Base-by-base conservation (phyloP, 2,329 filamentous ascomycete genomes). In the Tolypocladium capitatum region DNA sequence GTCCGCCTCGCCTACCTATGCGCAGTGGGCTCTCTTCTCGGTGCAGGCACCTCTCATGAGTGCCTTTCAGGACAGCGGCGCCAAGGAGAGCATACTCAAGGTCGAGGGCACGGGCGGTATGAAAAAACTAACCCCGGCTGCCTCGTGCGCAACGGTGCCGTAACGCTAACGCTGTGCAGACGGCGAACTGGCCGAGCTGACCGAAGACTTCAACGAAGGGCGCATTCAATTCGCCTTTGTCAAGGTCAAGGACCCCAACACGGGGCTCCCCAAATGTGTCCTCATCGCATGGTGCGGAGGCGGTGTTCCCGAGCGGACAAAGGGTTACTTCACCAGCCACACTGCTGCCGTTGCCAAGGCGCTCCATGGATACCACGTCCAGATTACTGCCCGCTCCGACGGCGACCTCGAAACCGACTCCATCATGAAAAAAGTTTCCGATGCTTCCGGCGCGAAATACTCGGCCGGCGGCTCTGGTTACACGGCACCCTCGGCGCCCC, bases 301-400 rank as follows among this genome's bases (percentile, higher is more conserved):
- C 62, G 92, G 92, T 57, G 92, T 98, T 16, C 92, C 92, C n/a
- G 92, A 98, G 69, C 78, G 91, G 59, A 97, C 91, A 52, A 98
- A 97, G 70, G 92, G 92, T 55, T 97, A 97, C 69, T 98, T 98
- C 64, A 95, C 88, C 55, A 96, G 89, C 69, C 91, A 98, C 68
- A 73, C 92, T 43, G 83, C 85, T 51, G 84, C 88, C 43, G 89
- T 97, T 34, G 83, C 89, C 52, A 96, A 95, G 68, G 76, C 96
- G 56, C 78, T 98, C 38, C 90, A 96, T 70, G 89, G 92, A 55
- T 98, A 97, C 66, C 92, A 98, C 65, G 89, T 98, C 50, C 91
- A 98, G 70, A 86, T 98, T 58, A 97, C 90, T 46, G 92, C 92
- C 51, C 86, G 92, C 51, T 94, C 90, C 52, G 88, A 95, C 53